Conservation (phyloP, 257 asterid genomes). For the Gentiana straminea region DNA sequence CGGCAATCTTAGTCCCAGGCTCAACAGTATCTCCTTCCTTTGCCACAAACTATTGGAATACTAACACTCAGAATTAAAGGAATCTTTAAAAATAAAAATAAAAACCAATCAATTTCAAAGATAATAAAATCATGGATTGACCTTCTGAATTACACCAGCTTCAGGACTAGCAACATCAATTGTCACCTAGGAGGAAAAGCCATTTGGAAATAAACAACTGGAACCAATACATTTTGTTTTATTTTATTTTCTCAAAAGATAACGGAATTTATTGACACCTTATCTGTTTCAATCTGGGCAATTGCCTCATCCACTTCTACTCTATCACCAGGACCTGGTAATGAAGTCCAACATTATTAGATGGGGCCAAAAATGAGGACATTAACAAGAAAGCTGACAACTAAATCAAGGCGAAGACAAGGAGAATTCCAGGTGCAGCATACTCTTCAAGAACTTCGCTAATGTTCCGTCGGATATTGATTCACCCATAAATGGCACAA, state of each 20-base stretch:
- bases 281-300: constrained; percentile 97
- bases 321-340: constrained; percentile 80
- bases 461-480: constrained; percentile 86
- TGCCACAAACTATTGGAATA: constrained; percentile 45
- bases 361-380: not conserved
- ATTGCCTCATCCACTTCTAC: constrained; percentile 86
- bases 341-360: constrained; percentile 7
- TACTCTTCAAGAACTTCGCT: constrained; percentile 84
- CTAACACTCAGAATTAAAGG: constrained; percentile 1
- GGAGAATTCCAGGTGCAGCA: constrained; percentile 8
- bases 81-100: constrained; percentile 6
- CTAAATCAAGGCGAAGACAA: not conserved
- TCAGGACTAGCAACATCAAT: constrained; percentile 98
- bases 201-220: constrained; percentile 4
- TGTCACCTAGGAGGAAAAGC: constrained; percentile 56
- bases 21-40: constrained; percentile 95
- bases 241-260: not conserved
- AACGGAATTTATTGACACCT: constrained; percentile 34
- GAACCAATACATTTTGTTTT: constrained; percentile 1
- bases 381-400: not conserved
- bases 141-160: constrained; percentile 95
- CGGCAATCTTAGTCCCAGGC: constrained; percentile 84
- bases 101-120: not conserved
- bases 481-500: constrained; percentile 97
- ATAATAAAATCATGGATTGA: constrained; percentile 9